Percentiles rank a stretch among this genome's conserved stretches.
These are phyloP conservation scores for Arthrobotrys iridis DNA, from an alignment of 2,329 filamentous ascomycete species.

Conservation along the genomic window DNA sequence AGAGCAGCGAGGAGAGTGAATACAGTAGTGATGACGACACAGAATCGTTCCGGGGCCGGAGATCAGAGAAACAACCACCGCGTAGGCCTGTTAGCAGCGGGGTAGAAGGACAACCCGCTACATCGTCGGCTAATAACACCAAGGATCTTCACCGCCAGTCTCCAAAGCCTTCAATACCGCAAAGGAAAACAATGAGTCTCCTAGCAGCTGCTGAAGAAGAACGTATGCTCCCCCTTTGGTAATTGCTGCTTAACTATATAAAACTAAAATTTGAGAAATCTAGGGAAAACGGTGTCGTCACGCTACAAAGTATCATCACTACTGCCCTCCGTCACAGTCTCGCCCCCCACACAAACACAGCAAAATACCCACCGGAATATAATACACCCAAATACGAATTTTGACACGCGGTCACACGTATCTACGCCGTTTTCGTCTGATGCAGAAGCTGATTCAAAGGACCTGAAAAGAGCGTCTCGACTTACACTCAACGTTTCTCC, in stretches of 20 bases:
- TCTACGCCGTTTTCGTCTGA: constrained; percentile 80
- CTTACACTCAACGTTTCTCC: constrained; percentile 82
- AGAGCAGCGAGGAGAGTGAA: constrained; percentile 73
- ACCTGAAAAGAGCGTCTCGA: constrained; percentile 87
- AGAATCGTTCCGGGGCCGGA: constrained; percentile 44
- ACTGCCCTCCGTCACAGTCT: constrained; percentile 54
- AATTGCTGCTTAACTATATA: constrained; percentile 1
- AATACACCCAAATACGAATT: constrained; percentile 85
- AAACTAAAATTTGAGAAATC: neutral
- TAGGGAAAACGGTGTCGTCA: constrained; percentile 57
- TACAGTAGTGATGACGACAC: constrained; percentile 61
- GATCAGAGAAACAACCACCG: constrained; percentile 27
- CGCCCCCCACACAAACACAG: constrained; percentile 54
- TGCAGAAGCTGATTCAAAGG: constrained; percentile 81
- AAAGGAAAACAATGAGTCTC: constrained; percentile 69
- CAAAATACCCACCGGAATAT: constrained; percentile 67
- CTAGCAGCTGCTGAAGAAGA: constrained; percentile 81
- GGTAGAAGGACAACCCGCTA: neutral
- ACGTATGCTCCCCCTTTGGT: constrained; percentile 67
- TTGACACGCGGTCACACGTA: constrained; percentile 72
- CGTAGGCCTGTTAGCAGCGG: neutral
- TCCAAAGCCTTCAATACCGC: constrained; percentile 59
- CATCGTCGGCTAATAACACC: neutral
- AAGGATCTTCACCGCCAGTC: neutral
- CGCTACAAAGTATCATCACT: constrained; percentile 57